Base-by-base conservation (phyloP, 805 yeast species). In the Lipomyces sp. region DNA sequence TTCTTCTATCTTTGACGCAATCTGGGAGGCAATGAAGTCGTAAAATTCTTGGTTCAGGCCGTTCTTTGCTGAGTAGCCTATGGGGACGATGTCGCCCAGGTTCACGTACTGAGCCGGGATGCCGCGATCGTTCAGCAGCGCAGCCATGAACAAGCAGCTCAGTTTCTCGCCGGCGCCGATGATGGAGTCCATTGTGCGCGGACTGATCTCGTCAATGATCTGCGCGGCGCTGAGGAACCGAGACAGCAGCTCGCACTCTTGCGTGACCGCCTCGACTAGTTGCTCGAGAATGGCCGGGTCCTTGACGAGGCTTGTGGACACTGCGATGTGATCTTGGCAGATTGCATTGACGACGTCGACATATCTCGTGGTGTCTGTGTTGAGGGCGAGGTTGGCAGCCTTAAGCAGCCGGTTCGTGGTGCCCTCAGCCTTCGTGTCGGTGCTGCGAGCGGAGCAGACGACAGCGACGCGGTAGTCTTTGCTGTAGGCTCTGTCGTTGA, bases 91-190 rank as follows among this genome's bases (percentile, higher is more conserved):
- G 39, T 77, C 76, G 2, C 93, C 80, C 57, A 93, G 73, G 67
- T 90, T 96, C 24, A 93, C 76, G 63, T 85, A 89, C 55, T 75
- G 72, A 2, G 98, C 86, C 39, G 80, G 76, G 35, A 84, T 71
- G n/a, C 93, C 95, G 48, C 76, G 80, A 64, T 88, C 95, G 58
- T 84, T 81, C 75, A 95, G 80, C 47, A 91, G 72, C 3, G 89
- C 82, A 14, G 95, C 77, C 84, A 93, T 87, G 68, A 84, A 93
- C 60, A 85, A 69, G 74, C 98, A 93, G 55, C 93, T 81, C 58
- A 93, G 75, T 69, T 89, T 88, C 68, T 93, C 98, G 60, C 98
- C 98, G 45, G 86, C 83, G 3, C 95, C 83, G 86, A 93, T 85
- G 62, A 93, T 84, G 36, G 85, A 73, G 67, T 93, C 98, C 64